Evolutionary conservation across 1,284 basidiomycete genomes (phyloP).

Genomic region (Apiotrichum mycotoxinovorans): DNA sequence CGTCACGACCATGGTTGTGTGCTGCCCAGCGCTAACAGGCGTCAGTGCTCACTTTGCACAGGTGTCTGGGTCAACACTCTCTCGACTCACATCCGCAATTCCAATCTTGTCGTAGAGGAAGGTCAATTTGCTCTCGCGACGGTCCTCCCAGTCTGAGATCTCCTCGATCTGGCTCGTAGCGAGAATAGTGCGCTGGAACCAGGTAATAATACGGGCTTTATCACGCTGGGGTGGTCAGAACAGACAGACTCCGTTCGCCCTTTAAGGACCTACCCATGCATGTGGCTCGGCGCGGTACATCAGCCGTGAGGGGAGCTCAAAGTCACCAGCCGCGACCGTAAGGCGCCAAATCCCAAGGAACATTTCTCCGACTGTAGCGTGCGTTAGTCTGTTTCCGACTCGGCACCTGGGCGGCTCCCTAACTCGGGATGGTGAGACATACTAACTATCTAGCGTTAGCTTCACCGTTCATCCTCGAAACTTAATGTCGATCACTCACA

Average conservation of each 20-base stretch:
- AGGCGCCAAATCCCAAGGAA: slow-evolving; percentile 37
- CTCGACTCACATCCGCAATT: slow-evolving; percentile 32
- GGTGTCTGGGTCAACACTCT: no score
- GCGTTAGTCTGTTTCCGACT: background rate
- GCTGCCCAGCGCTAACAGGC: slow-evolving; percentile 27
- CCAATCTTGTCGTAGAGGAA: slow-evolving; percentile 32
- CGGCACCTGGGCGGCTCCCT: no score
- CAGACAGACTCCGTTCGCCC: background rate
- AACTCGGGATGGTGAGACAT: no score
- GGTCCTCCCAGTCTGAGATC: slow-evolving; percentile 23
- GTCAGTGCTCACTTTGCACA: background rate
- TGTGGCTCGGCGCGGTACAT: slow-evolving; percentile 22
- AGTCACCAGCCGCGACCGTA: slow-evolving; percentile 23
- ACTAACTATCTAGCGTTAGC: slow-evolving; percentile 23
- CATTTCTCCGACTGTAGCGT: slow-evolving; percentile 23
- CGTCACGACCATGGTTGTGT: slow-evolving; percentile 17
- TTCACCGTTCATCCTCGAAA: background rate
- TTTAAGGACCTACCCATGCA: slow-evolving; percentile 26
- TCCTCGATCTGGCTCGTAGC: slow-evolving; percentile 31
- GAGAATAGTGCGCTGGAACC: slow-evolving; percentile 34
- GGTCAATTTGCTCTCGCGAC: slow-evolving; percentile 19
- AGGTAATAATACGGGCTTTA: slow-evolving; percentile 24
- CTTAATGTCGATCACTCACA: slow-evolving; percentile 19
- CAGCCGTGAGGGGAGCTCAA: slow-evolving; percentile 26
- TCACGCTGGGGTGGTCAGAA: slow-evolving; percentile 5